These are phyloP conservation scores for Heliamphora exappendiculata DNA, from an alignment of 148 eudicot genomes.

Conservation along the genomic window DNA sequence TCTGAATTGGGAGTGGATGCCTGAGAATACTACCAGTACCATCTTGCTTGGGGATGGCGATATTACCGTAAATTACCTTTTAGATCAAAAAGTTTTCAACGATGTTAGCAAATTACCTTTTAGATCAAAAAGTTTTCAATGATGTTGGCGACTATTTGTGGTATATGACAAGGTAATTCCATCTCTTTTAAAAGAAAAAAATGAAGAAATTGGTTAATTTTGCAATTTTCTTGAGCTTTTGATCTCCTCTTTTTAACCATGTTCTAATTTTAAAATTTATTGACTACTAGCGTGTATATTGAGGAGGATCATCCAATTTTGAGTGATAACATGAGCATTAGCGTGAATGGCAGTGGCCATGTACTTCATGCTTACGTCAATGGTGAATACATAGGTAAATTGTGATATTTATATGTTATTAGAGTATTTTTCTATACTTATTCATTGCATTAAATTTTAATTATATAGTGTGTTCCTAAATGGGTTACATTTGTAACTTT, in stretches of 20 bases:
- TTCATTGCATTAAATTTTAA: no score
- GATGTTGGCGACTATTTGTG: conserved; percentile 43
- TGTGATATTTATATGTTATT: no score
- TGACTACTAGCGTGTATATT: conserved; percentile 22
- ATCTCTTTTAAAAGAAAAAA: no score
- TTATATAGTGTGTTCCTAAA: no score
- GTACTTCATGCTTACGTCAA: conserved; percentile 38
- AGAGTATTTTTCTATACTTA: no score
- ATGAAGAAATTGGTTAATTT: no score
- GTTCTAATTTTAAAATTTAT: background rate
- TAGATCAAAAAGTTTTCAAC: conserved; percentile 31
- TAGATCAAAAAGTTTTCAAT: conserved; percentile 31
- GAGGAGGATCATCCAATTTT: conserved; percentile 29
- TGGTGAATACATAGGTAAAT: conserved; percentile 37
- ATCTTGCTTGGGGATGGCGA: conserved; percentile 22
- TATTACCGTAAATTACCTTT: background rate
- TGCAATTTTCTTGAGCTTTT: background rate
- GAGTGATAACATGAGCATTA: conserved; percentile 30
- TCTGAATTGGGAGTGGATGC: conserved; percentile 35
- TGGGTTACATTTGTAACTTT: no score
- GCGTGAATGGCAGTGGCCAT: conserved; percentile 36
- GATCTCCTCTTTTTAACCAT: background rate
- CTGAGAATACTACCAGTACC: conserved; percentile 22
- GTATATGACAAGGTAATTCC: conserved; percentile 53
- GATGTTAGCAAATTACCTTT: conserved; percentile 17